Percentiles rank a stretch among this genome's conserved stretches.
Conservation (phyloP, 768 basidiomycete genomes). For the Rhizopogon vinicolor region DNA sequence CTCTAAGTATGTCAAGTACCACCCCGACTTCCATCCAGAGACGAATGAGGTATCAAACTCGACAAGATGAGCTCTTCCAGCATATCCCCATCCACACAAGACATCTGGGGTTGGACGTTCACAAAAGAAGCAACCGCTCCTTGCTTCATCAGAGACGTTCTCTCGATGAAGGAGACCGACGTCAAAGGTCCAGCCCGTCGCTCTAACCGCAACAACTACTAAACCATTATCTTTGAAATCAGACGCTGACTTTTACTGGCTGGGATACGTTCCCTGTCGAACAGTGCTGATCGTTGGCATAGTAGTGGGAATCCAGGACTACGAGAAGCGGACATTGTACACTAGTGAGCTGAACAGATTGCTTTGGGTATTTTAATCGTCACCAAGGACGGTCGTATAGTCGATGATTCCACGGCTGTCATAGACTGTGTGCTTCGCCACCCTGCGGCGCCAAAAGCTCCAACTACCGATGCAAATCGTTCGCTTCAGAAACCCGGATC, state of each 20-base stretch:
- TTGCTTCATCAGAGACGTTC: slow-evolving; percentile 52
- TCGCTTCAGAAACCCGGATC: slow-evolving; percentile 2
- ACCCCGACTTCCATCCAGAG: no score
- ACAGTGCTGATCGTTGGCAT: slow-evolving; percentile 57
- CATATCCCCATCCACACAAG: slow-evolving; percentile 6
- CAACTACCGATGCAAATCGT: slow-evolving; percentile 6
- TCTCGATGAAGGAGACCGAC: slow-evolving; percentile 37
- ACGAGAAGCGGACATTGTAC: slow-evolving; percentile 59
- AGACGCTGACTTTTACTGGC: slow-evolving; percentile 65
- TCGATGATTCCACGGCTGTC: slow-evolving; percentile 75
- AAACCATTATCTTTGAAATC: not conserved
- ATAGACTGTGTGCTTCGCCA: slow-evolving; percentile 59
- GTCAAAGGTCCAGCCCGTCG: slow-evolving; percentile 22
- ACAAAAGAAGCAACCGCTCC: slow-evolving; percentile 49
- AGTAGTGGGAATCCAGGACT: slow-evolving; percentile 56
- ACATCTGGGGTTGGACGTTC: slow-evolving; percentile 49
- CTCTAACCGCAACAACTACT: not conserved
- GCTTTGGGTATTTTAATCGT: not conserved
- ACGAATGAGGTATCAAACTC: no score
- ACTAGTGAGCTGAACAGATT: slow-evolving; percentile 35
- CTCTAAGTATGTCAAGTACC: no score
- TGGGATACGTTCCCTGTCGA: slow-evolving; percentile 69
- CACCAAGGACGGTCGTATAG: slow-evolving; percentile 28
- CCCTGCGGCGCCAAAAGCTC: slow-evolving; percentile 15
- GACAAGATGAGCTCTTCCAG: not conserved